Evolutionary conservation across 495 filamentous ascomycete genomes (phyloP), one percentile per base, ranked within the genome.

Genomic region (Schizothecium vesticola): DNA sequence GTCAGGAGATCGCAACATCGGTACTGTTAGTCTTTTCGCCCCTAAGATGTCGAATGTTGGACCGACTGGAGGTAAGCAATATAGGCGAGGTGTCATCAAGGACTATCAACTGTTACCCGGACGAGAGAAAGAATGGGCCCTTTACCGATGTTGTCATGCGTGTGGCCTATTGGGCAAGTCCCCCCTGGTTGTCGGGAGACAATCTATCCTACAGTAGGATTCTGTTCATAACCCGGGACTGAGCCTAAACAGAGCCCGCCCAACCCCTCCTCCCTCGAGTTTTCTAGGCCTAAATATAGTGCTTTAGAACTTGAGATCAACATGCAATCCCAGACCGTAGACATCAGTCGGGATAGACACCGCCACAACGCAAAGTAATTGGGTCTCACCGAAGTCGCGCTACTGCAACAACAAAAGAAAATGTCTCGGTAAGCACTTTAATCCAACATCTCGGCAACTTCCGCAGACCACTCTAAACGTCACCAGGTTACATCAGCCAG

Each of bases 1-100:
- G 6, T n/a, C 43, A 51, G 43, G 43, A 51, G 43, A 51, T 51
- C 6, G 43, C 59, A 60, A 25, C 21, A 28, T 26, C 59, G 28
- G 25, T 6, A 59, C 9, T 12, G 16, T 59, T 7, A 3, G 13
- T n/a, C 3, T 24, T 26, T 60, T 26, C 59, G 59, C 16, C 59
- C 59, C 59, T 25, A 23, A 60, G 24, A 3, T 7, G 23, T 19
- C 59, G 24, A 60, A 51, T n/a, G 43, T 60, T 60, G 7, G 28
- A 9, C 59, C 59, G 59, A 60, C 59, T 60, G 25, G 22, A 16
- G 28, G 59, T 60, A 60, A 60, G 59, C 59, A 60, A 60, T 60
- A 60, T 51, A 8, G 43, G n/a, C 1, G 43, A 19, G 19, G 43
- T 51, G 5, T 8, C 19, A 51, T 51, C 43, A 19, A 51, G 19